A percentile compares a stretch with the other conserved stretches of the same genome.
Evolutionary conservation across 768 basidiomycete genomes (phyloP).

Genomic region (Mycena sanguinolenta): DNA sequence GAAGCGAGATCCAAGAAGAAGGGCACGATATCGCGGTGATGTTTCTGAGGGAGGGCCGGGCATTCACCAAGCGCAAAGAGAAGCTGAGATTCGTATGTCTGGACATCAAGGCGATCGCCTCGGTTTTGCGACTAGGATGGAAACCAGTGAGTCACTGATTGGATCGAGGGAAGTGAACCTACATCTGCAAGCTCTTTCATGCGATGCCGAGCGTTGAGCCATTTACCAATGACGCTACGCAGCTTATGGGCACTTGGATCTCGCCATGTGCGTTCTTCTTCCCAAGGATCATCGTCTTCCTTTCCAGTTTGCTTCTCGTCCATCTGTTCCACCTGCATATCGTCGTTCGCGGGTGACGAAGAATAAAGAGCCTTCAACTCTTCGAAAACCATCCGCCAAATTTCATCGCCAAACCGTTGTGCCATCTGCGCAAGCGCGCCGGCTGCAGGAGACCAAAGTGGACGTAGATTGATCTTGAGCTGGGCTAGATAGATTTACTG

Average conservation of each 20-base stretch:
- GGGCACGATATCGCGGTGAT: conserved; percentile 89
- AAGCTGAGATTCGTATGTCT: conserved; percentile 86
- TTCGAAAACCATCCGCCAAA: conserved; percentile 79
- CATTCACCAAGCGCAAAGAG: conserved; percentile 78
- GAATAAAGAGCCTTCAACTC: conserved; percentile 62
- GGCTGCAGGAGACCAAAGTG: conserved; percentile 88
- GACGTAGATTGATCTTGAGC: conserved; percentile 93
- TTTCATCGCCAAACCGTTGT: conserved; percentile 71
- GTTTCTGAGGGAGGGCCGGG: conserved; percentile 82
- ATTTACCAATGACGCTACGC: conserved; percentile 60
- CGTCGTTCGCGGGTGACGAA: conserved; percentile 34
- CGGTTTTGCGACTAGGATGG: conserved; percentile 45
- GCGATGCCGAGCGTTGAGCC: conserved; percentile 55
- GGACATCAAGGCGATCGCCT: conserved; percentile 75
- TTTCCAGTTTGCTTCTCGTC: conserved; percentile 36
- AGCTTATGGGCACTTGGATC: conserved; percentile 80
- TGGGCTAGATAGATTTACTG: conserved; percentile 66
- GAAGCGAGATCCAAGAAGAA: conserved; percentile 73
- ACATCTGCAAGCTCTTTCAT: conserved; percentile 52
- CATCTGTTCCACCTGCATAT: conserved; percentile 13
- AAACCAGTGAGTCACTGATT: not conserved
- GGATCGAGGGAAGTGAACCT: conserved; percentile 39
- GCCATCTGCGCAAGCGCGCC: conserved; percentile 70
- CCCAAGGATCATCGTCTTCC: conserved; percentile 60
- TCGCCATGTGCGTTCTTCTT: conserved; percentile 84